Evolutionary conservation across 352 stramenopile species (phyloP), one percentile per base, ranked within the genome.

Genomic region (Phytophthora hibernalis): DNA sequence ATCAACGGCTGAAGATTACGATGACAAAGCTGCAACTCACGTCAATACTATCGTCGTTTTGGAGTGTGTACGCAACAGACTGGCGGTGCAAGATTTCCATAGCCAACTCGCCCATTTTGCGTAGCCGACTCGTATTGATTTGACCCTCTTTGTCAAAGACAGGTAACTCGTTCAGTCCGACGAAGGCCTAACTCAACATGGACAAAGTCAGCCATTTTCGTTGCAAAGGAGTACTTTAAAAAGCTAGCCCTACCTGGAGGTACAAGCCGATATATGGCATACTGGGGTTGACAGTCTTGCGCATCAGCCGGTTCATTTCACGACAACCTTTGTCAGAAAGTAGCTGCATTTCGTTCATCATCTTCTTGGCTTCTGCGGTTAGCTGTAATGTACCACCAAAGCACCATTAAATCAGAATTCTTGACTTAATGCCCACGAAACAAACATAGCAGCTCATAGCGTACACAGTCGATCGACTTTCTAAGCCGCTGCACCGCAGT

Each of bases 221-320:
- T 55, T 49, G 12, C n/a, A 43, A 42, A 4, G 37, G 55, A 45
- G 18, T 10, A 47, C 1, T 9, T 13, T 43, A 61, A n/a, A 16
- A 21, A 10, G 22, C 2, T 43, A 15, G 16, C 7, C 52, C 30
- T 59, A 93, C 87, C 83, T 96, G 89, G 26, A 96, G 71, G 48
- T 94, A 96, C 2, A 96, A 67, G 18, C 89, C 89, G 21, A 95
- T 88, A 65, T 95, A 96, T 37, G 89, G 89, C 87, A 96, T 95
- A 50, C 80, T 89, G 42, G 87, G 89, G 16, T 85, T 93, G 7
- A 71, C 52, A 7, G 82, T 75, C 42, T 81, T 86, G 50, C 85
- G 81, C 87, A 96, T 96, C n/a, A 91, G 55, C 16, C 80, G 82
- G 60, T 95, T 96, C 70, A 96, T 91, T 47, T 95, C 89, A 26